Percentiles rank a stretch among this genome's conserved stretches.
Conservation (phyloP, 164 flowering plant species). For the Magnolia changhungtana region DNA sequence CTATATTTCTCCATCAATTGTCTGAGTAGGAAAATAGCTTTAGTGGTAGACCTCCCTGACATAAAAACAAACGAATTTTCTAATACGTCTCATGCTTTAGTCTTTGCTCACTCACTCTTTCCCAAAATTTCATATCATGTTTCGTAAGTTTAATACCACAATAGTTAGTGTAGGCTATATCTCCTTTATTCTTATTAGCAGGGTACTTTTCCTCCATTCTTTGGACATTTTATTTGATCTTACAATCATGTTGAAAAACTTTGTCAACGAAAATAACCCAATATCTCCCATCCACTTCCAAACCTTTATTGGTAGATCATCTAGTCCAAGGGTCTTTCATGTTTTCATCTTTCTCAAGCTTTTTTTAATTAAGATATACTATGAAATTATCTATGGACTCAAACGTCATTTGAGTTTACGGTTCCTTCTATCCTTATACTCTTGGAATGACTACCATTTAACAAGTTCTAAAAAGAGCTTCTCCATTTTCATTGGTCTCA, state of each 20-base stretch:
- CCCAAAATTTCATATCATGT: not conserved
- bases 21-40: not conserved
- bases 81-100: not conserved
- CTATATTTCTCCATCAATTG: not conserved
- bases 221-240: not conserved
- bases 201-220: not conserved
- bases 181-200: not conserved
- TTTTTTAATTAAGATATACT: too few species aligned
- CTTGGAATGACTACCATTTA: not conserved
- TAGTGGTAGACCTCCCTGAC: not conserved
- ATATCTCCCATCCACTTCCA: not conserved
- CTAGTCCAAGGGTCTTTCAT: not conserved
- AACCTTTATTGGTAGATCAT: not conserved
- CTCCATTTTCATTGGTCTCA: not conserved
- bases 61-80: not conserved
- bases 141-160: not conserved
- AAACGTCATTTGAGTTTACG: not conserved
- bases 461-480: too few species aligned
- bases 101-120: not conserved
- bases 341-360: not conserved
- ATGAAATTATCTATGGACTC: too few species aligned
- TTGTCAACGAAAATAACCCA: not conserved
- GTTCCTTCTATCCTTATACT: not conserved
- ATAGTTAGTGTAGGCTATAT: not conserved
- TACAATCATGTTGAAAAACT: not conserved